These are phyloP conservation scores for Stentor roeselii DNA, from an alignment of 73 alveolate species.

Conservation along the genomic window DNA sequence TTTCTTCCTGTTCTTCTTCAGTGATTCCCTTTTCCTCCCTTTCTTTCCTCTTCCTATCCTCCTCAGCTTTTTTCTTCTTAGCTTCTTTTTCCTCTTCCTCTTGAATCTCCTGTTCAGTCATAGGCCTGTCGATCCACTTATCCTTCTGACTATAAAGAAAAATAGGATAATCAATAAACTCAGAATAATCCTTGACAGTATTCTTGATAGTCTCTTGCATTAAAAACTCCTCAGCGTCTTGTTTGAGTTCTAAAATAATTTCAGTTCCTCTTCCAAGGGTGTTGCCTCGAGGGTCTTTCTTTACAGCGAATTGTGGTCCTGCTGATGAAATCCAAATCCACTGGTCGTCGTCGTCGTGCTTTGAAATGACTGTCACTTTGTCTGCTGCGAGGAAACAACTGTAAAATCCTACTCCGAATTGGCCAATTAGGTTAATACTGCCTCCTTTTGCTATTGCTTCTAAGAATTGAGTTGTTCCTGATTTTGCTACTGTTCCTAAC, in stretches of 20 bases:
- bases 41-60: slow-evolving; percentile 6
- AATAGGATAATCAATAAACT: slow-evolving; percentile 94
- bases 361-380: slow-evolving; percentile 96
- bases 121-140: slow-evolving; percentile 68
- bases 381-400: slow-evolving; percentile 97
- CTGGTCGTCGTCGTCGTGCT: slow-evolving; percentile 96
- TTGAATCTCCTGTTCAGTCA: slow-evolving; percentile 53
- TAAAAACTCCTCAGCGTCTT: slow-evolving; percentile 88
- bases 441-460: slow-evolving; percentile 84
- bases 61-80: slow-evolving; percentile 64
- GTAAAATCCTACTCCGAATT: slow-evolving; percentile 99
- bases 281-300: slow-evolving; percentile 95
- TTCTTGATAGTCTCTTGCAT: slow-evolving; percentile 86
- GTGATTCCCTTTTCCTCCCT: slow-evolving; percentile 3
- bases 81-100: slow-evolving; percentile 72
- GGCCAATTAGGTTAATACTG: slow-evolving; percentile 77
- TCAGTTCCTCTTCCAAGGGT: slow-evolving; percentile 94
- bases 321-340: slow-evolving; percentile 98
- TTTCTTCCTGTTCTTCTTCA: slow-evolving; percentile 62
- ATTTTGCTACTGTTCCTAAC: slow-evolving; percentile 98
- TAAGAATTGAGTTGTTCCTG: slow-evolving; percentile 99
- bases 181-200: slow-evolving; percentile 87
- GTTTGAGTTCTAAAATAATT: slow-evolving; percentile 87
- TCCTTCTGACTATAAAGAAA: slow-evolving; percentile 74
- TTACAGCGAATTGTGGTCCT: slow-evolving; percentile 92